A percentile compares a stretch with the other conserved stretches of the same genome.
These are phyloP conservation scores for Jacaranda mimosifolia DNA, from an alignment of 257 asterid genomes.

Conservation along the genomic window DNA sequence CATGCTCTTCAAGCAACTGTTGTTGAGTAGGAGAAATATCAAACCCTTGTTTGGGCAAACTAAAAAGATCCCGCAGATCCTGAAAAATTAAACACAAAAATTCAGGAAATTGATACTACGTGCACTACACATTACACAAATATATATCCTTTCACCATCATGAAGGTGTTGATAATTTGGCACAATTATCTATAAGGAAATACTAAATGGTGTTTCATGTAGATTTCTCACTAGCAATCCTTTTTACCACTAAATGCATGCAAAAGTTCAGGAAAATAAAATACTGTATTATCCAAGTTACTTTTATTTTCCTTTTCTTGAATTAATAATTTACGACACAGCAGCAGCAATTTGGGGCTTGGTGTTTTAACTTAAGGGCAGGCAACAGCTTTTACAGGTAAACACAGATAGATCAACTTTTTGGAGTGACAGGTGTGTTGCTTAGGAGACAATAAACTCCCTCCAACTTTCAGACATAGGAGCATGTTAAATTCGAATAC, in stretches of 20 bases:
- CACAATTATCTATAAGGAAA: constrained; percentile 4
- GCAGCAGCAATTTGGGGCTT: neutral
- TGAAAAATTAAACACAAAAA: constrained; percentile 44
- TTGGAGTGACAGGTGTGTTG: neutral
- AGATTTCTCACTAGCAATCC: neutral
- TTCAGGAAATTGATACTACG: constrained; percentile 17
- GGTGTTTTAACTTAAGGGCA: neutral
- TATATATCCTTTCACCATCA: neutral
- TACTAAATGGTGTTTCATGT: neutral
- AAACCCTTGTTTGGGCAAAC: constrained; percentile 84
- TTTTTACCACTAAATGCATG: neutral
- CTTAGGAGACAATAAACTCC: constrained; percentile 1
- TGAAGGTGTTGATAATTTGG: neutral
- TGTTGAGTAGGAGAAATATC: constrained; percentile 85
- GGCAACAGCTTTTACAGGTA: neutral
- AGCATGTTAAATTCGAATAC: neutral
- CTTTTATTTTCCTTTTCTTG: neutral
- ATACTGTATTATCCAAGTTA: neutral
- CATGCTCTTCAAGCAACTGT: constrained; percentile 94
- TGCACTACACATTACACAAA: constrained; percentile 6
- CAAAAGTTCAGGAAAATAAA: neutral
- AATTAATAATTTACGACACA: constrained; percentile 1
- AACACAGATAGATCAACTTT: neutral
- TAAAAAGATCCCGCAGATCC: constrained; percentile 89
- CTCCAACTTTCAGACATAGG: neutral